These are phyloP conservation scores for Hibiscus tridactylites DNA, from an alignment of 345 rosid species.

Conservation along the genomic window DNA sequence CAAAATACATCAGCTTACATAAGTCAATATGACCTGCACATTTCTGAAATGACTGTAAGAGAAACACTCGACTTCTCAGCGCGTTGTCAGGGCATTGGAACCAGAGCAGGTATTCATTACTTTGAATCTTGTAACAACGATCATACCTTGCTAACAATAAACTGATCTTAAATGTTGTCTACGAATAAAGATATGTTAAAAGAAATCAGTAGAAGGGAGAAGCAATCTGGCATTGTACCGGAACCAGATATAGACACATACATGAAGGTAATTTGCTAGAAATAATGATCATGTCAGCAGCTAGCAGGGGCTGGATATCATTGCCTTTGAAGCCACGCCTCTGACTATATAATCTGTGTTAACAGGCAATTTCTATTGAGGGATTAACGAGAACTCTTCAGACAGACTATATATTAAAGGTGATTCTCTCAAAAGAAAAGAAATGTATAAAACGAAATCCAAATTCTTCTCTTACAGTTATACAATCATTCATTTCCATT, in stretches of 20 bases:
- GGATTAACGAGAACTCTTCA: slow-evolving; percentile 38
- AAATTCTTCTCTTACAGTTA: background rate
- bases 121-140: background rate
- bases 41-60: slow-evolving; percentile 57
- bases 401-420: slow-evolving; percentile 54
- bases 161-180: background rate
- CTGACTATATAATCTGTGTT: background rate
- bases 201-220: slow-evolving; percentile 41
- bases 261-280: slow-evolving; percentile 36
- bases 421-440: background rate
- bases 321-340: background rate
- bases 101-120: slow-evolving; percentile 26
- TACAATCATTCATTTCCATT: background rate
- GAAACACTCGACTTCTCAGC: slow-evolving; percentile 64
- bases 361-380: slow-evolving; percentile 40
- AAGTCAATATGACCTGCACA: slow-evolving; percentile 60
- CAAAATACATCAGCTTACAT: slow-evolving; percentile 57
- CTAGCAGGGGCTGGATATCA: background rate
- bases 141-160: background rate
- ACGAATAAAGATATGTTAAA: slow-evolving; percentile 20
- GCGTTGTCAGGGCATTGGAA: slow-evolving; percentile 51
- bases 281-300: background rate
- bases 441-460: background rate
- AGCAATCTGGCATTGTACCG: slow-evolving; percentile 35
- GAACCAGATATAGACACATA: slow-evolving; percentile 42